Percentiles rank a stretch among this genome's conserved stretches.
phyloP scores from a whole-genome alignment of 1,284 basidiomycete species.

The Tilletiaria anomala region DNA sequence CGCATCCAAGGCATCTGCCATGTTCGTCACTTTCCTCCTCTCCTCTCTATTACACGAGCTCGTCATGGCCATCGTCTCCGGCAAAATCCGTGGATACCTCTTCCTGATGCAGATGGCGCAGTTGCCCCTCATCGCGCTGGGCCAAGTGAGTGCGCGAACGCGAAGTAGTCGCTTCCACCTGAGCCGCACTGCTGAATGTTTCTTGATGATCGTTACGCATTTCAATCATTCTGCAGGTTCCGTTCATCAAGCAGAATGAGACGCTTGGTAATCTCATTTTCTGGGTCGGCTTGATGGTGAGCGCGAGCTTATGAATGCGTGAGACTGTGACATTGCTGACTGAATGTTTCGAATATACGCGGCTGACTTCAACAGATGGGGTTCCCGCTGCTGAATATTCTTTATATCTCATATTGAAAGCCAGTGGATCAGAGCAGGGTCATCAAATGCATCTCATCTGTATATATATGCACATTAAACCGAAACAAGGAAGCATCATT shows the following conservation, averaged over 20 bases:
- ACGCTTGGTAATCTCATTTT: slow-evolving; percentile 53
- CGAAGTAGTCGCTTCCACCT: slow-evolving; percentile 25
- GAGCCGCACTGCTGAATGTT: too few relatives aligned
- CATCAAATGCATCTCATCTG: too few relatives aligned
- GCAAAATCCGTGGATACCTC: slow-evolving; percentile 37
- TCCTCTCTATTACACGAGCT: slow-evolving; percentile 60
- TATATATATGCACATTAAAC: too few relatives aligned
- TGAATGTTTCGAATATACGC: too few relatives aligned
- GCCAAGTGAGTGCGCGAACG: slow-evolving; percentile 49
- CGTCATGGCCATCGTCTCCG: slow-evolving; percentile 61
- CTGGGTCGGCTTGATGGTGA: slow-evolving; percentile 65
- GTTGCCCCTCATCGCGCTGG: slow-evolving; percentile 73
- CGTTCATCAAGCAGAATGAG: slow-evolving; percentile 20
- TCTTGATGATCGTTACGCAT: background rate
- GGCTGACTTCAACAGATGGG: too few relatives aligned
- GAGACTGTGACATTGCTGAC: too few relatives aligned
- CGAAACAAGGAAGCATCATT: too few relatives aligned
- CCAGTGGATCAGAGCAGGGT: too few relatives aligned
- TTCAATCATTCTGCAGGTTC: slow-evolving; percentile 6
- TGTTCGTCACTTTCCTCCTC: slow-evolving; percentile 72
- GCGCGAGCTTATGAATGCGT: too few relatives aligned
- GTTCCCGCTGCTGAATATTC: slow-evolving; percentile 2
- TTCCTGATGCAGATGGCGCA: slow-evolving; percentile 58
- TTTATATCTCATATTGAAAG: background rate
- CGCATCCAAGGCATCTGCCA: slow-evolving; percentile 60